These are phyloP conservation scores for Aspergillus sp. DNA, from an alignment of 2,329 filamentous ascomycete genomes.

Conservation along the genomic window DNA sequence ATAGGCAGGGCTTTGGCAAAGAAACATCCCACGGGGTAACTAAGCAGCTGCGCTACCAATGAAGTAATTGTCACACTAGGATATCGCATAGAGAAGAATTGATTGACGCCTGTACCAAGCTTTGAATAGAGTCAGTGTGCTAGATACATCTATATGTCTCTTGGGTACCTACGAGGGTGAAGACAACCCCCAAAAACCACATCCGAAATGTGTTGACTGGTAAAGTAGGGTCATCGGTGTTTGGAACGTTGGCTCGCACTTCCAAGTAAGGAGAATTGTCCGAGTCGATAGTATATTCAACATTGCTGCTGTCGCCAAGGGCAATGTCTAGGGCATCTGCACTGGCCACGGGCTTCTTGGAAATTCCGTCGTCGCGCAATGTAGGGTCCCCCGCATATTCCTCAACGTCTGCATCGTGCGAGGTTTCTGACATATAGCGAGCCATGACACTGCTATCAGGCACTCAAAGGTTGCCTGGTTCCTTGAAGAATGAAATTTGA, in stretches of 20 bases:
- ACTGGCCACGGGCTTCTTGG: conserved; percentile 19
- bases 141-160: not conserved
- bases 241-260: conserved; percentile 31
- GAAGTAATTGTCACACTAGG: conserved; percentile 49
- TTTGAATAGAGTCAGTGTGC: not conserved
- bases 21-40: conserved; percentile 45
- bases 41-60: conserved; percentile 48
- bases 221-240: conserved; percentile 30
- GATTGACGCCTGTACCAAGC: conserved; percentile 47
- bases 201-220: conserved; percentile 37
- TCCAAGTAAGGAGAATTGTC: conserved; percentile 32
- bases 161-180: conserved; percentile 39
- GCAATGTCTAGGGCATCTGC: conserved; percentile 25
- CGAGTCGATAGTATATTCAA: conserved; percentile 27
- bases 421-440: conserved; percentile 5
- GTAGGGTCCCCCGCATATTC: conserved; percentile 9
- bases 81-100: conserved; percentile 51
- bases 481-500: not conserved
- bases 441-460: conserved; percentile 3
- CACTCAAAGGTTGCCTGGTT: no score
- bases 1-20: conserved; percentile 45
- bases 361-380: conserved; percentile 5
- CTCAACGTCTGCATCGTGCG: conserved; percentile 15
- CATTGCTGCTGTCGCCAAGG: conserved; percentile 20
- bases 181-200: conserved; percentile 50